Evolutionary conservation across 2,329 filamentous ascomycete species (phyloP), one percentile per base, ranked within the genome.

Genomic region (Fusarium sp.): DNA sequence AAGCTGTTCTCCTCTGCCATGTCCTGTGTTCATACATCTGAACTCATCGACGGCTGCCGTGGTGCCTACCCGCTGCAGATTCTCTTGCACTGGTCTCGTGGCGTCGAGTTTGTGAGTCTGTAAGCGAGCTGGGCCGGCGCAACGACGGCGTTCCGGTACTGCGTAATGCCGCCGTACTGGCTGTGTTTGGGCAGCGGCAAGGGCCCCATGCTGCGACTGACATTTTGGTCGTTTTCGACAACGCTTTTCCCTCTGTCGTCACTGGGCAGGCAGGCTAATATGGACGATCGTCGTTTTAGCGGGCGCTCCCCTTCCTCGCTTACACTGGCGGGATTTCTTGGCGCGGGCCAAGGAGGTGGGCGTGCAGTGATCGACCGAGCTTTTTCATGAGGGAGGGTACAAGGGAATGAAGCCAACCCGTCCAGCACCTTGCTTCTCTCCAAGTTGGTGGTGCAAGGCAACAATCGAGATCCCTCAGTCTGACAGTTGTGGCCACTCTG

Each of bases 281-380:
- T 69, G 66, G 27, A 73, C 74, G 73, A 75, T 75, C 73, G 72
- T 68, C 73, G 73, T 66, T 64, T 71, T 75, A 75, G 73, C 73
- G 70, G 72, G 69, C 73, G 70, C 70, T 74, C 69, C 71, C 72
- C 69, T 74, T 72, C 72, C 73, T 74, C 73, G 73, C 72, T 73
- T 74, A 71, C 70, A 70, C 57, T 73, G 69, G 73, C 60, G 63
- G 72, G 67, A 67, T 74, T 68, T 60, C 65, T 61, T 71, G 70
- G 71, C 68, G 64, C 61, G 64, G 64, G 59, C 60, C 63, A 65
- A 60, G 56, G 59, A 69, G 57, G 60, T 58, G 60, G 57, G 68
- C 57, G 68, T 71, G 61, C 50, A 40, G 58, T 58, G 68, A 75
- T 75, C 73, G 68, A 73, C 73, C 67, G 66, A 65, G 71, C 70